A percentile compares a stretch with the other conserved stretches of the same genome.
phyloP scores from a whole-genome alignment of 129 eudicot species.

The Pulicaria dysenterica region DNA sequence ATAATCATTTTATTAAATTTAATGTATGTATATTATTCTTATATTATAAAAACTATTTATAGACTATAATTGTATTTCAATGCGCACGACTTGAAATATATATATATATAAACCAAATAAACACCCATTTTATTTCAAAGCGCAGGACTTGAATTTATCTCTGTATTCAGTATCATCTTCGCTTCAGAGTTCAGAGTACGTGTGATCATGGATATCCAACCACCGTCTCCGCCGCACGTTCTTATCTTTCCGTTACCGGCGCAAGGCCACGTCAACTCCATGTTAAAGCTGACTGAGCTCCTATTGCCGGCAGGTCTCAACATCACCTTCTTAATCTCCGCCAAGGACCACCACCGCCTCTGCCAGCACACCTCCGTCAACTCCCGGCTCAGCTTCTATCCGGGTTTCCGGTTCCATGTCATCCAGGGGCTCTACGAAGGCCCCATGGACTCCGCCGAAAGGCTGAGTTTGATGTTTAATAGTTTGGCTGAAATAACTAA shows the following conservation, averaged over 20 bases:
- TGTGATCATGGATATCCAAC: conserved; percentile 13
- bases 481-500: conserved; percentile 27
- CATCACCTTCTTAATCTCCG: conserved; percentile 63
- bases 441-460: conserved; percentile 42
- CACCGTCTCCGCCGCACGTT: conserved; percentile 44
- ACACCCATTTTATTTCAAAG: too few relatives aligned
- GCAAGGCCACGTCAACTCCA: conserved; percentile 73
- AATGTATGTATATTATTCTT: too few relatives aligned
- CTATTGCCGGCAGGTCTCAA: conserved; percentile 44
- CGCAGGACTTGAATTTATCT: too few relatives aligned
- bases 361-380: conserved; percentile 41
- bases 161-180: too few relatives aligned
- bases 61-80: too few relatives aligned
- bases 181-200: too few relatives aligned
- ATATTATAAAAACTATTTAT: too few relatives aligned
- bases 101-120: too few relatives aligned
- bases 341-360: conserved; percentile 53
- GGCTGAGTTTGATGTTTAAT: conserved; percentile 32
- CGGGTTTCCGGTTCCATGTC: conserved; percentile 43
- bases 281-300: conserved; percentile 69
- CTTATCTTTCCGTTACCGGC: conserved; percentile 67
- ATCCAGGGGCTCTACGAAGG: conserved; percentile 50
- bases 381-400: conserved; percentile 38
- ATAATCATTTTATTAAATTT: too few relatives aligned
- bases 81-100: too few relatives aligned